Evolutionary conservation across 1,284 basidiomycete species (phyloP).

Genomic region (Naganishia sp.): DNA sequence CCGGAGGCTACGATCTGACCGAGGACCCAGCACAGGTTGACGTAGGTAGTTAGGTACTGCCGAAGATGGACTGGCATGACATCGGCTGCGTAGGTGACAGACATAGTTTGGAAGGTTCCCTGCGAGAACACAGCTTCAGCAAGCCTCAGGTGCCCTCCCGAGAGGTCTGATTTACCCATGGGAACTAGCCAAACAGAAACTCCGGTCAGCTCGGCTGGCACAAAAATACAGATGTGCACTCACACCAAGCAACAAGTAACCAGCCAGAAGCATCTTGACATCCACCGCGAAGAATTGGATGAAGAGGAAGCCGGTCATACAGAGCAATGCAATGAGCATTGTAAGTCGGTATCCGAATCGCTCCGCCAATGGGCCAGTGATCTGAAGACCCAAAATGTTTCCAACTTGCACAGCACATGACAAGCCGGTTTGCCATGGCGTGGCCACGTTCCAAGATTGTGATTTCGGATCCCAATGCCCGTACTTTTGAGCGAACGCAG

Average conservation of each 20-base stretch:
- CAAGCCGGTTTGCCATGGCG: conserved; percentile 54
- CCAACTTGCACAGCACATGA: conserved; percentile 39
- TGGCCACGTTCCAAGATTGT: conserved; percentile 46
- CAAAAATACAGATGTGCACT: background rate
- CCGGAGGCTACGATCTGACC: conserved; percentile 50
- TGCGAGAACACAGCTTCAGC: conserved; percentile 17
- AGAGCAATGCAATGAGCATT: conserved; percentile 42
- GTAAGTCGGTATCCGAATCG: conserved; percentile 52
- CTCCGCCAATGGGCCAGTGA: conserved; percentile 49
- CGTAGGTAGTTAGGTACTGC: conserved; percentile 48
- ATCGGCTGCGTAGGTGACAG: conserved; percentile 55
- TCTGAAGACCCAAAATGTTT: conserved; percentile 47
- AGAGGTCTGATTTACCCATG: too few relatives aligned
- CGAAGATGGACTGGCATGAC: conserved; percentile 54
- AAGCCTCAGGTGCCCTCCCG: too few relatives aligned
- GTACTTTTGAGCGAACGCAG: conserved; percentile 46
- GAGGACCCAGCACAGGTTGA: conserved; percentile 52
- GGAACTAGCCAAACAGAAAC: too few relatives aligned
- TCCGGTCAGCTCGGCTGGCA: too few relatives aligned
- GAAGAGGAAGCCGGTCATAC: conserved; percentile 50
- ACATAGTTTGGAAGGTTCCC: conserved; percentile 50
- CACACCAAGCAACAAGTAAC: conserved; percentile 50
- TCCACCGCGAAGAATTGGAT: conserved; percentile 52
- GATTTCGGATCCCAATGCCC: conserved; percentile 39
- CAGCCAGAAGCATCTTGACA: conserved; percentile 47